A percentile compares a stretch with the other conserved stretches of the same genome.
phyloP scores from a whole-genome alignment of 768 basidiomycete genomes.

The Hygrocybe punicea region DNA sequence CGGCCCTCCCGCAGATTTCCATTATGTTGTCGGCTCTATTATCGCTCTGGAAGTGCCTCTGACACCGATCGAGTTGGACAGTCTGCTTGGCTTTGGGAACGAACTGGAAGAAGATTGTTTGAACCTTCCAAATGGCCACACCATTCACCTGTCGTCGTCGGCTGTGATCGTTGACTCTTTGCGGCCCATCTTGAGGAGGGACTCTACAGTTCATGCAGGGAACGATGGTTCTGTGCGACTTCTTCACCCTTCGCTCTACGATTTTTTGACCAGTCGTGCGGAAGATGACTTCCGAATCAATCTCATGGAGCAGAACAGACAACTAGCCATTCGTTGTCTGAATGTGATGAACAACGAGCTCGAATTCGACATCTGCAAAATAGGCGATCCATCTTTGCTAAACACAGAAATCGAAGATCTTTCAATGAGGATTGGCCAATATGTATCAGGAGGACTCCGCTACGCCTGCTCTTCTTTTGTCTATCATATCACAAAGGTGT shows the following conservation, averaged over 20 bases:
- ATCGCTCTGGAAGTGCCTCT: slow-evolving; percentile 1
- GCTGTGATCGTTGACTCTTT: neutral
- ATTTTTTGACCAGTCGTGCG: slow-evolving; percentile 29
- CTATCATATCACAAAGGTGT: too few relatives aligned
- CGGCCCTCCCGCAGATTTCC: neutral
- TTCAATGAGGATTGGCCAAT: neutral
- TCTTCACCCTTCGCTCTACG: slow-evolving; percentile 33
- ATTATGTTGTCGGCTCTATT: slow-evolving; percentile 6
- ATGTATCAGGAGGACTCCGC: too few relatives aligned
- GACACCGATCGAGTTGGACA: neutral
- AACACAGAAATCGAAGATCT: neutral
- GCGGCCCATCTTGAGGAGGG: neutral
- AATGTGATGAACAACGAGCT: slow-evolving; percentile 1
- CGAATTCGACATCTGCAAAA: slow-evolving; percentile 6
- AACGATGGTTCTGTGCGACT: slow-evolving; percentile 23
- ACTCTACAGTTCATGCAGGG: neutral
- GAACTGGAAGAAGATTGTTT: neutral
- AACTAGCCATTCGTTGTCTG: neutral
- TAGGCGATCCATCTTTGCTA: neutral
- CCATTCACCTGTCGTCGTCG: neutral
- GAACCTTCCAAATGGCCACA: neutral
- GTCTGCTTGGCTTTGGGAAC: slow-evolving; percentile 4
- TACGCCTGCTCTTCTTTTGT: too few relatives aligned
- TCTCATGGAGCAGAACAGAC: neutral
- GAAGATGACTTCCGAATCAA: neutral